A percentile compares a stretch with the other conserved stretches of the same genome.
These are phyloP conservation scores for Globisporangium uncinulatum DNA, from an alignment of 352 stramenopile genomes.

Conservation along the genomic window DNA sequence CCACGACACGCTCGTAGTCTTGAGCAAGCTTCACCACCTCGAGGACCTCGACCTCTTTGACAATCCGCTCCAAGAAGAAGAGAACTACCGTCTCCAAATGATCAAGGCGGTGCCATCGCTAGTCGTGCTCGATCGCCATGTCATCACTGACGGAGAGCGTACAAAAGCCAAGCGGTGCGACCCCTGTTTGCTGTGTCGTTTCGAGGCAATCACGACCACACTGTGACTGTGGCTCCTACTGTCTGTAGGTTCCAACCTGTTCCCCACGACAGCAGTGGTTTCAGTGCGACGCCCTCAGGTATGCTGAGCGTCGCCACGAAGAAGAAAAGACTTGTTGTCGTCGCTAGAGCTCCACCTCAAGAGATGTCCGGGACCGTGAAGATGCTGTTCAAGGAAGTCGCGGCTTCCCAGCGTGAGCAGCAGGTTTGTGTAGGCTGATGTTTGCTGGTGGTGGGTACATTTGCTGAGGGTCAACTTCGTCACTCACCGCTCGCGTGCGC, in stretches of 20 bases:
- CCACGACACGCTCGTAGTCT: constrained; percentile 33
- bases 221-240: background rate
- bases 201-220: too few species aligned
- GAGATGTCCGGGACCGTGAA: constrained; percentile 60
- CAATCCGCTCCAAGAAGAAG: constrained; percentile 78
- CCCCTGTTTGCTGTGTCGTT: background rate
- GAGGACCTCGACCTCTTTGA: constrained; percentile 76
- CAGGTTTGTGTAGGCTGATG: constrained; percentile 18
- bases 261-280: background rate
- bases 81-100: constrained; percentile 81
- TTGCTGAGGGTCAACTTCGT: background rate
- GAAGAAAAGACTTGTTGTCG: constrained; percentile 16
- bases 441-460: too few species aligned
- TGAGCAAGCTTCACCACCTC: constrained; percentile 58
- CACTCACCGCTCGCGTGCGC: background rate
- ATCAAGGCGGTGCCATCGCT: constrained; percentile 72
- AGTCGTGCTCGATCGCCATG: constrained; percentile 70
- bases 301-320: background rate
- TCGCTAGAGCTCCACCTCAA: constrained; percentile 32
- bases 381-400: constrained; percentile 65
- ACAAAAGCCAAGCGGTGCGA: constrained; percentile 27
- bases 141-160: constrained; percentile 71
- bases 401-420: constrained; percentile 36
- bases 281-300: background rate
- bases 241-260: constrained; percentile 4